Evolutionary conservation across 305 asterid species (phyloP), one percentile per base, ranked within the genome.

Genomic region (Fraxinus albicans): DNA sequence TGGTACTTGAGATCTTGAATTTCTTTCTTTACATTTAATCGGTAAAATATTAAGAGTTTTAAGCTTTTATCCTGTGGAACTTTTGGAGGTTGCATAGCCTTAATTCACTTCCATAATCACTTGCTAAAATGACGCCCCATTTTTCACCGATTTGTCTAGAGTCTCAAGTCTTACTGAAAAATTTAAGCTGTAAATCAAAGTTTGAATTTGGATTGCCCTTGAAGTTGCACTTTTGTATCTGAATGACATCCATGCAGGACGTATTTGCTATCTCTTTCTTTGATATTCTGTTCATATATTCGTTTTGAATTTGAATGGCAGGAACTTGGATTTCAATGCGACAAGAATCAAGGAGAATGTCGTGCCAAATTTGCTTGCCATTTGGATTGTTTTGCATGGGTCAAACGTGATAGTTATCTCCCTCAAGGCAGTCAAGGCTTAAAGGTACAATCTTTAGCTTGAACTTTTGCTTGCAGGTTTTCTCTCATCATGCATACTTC

Each of bases 351-450:
- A 91, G 99, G 99, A 47, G 99, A 96, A 92, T 96, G 97, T 78
- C 98, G 97, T 85, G 94, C 99, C 84, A 96, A 94, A 89, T 96
- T 92, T 92, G 95, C 97, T 79, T 96, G 99, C 90, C 99, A 96
- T 90, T 86, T 96, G 85, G 99, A 96, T 85, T 96, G 99, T 90
- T 96, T 92, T 88, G 97, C 98, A n/a, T 96, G 99, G 99, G 99
- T 96, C 83, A 96, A 95, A 84, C 99, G 99, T 90, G 99, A 96
- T 86, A 96, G 99, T 90, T 96, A 95, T 92, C 98, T 96, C 40
- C 99, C 99, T 81, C 99, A 96, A 88, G 99, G 99, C 79, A 96
- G 99, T 86, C 99, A 96, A 0, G 98, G 99, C 81, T 87, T 96
- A 77, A 96, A 96, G 99, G 99, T 96, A 84, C 86, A 85, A 34